phyloP scores from a whole-genome alignment of 176 grass and related monocot genomes.

The Carex kokanica region DNA sequence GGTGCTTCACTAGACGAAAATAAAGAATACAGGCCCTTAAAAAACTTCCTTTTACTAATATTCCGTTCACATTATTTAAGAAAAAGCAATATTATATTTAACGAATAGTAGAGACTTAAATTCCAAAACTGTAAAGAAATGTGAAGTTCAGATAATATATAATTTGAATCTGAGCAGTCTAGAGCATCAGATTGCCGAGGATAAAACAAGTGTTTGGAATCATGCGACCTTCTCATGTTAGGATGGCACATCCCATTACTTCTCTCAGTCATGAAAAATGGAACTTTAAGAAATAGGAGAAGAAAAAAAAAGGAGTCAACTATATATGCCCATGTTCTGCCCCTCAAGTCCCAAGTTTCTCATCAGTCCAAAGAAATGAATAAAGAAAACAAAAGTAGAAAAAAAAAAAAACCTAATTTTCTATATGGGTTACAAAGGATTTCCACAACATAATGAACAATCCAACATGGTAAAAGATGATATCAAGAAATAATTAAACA shows the following conservation, averaged over 20 bases:
- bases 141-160: background rate
- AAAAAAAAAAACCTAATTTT: background rate
- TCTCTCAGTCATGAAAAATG: too few relatives aligned
- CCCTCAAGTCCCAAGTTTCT: background rate
- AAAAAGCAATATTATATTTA: background rate
- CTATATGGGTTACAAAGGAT: background rate
- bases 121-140: background rate
- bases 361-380: background rate
- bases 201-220: too few relatives aligned
- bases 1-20: too few relatives aligned
- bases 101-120: background rate
- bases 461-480: background rate
- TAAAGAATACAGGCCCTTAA: background rate
- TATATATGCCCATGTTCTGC: too few relatives aligned
- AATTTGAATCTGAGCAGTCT: background rate
- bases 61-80: background rate
- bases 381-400: background rate
- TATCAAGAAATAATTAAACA: background rate
- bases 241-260: too few relatives aligned
- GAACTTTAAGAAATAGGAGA: too few relatives aligned
- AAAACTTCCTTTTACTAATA: background rate
- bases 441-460: background rate
- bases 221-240: too few relatives aligned
- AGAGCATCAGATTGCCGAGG: background rate
- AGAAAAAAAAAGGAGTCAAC: too few relatives aligned